Evolutionary conservation across 2,329 filamentous ascomycete species (phyloP).

Genomic region (Calonectria ilicicola): DNA sequence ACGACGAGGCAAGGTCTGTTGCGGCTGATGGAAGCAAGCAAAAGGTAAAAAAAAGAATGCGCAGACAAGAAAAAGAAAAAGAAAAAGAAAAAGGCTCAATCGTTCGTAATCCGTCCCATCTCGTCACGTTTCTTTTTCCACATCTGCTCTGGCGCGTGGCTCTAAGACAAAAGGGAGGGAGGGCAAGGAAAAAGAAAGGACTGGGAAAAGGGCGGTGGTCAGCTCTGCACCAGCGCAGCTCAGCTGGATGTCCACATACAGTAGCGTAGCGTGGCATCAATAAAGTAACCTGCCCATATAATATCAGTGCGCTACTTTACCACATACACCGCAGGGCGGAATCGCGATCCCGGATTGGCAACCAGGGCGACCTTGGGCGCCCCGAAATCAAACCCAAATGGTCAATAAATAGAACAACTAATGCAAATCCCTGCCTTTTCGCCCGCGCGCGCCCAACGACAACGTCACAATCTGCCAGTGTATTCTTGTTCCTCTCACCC

Average conservation of each 20-base stretch:
- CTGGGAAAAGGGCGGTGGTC: constrained; percentile 8
- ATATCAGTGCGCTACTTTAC: constrained; percentile 3
- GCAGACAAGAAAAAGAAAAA: no score
- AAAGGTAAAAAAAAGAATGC: no score
- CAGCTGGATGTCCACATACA: constrained; percentile 1
- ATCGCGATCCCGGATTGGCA: constrained; percentile 9
- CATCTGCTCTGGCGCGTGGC: background rate
- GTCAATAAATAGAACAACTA: constrained; percentile 9
- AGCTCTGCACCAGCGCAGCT: background rate
- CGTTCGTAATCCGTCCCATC: no score
- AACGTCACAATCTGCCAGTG: background rate
- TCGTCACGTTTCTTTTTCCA: constrained; percentile 3
- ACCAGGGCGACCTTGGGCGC: background rate
- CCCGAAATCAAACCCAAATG: background rate
- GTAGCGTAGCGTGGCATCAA: constrained; percentile 2
- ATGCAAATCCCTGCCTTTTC: constrained; percentile 5
- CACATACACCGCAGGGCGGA: constrained; percentile 24
- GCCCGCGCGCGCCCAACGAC: background rate
- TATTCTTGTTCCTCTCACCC: background rate
- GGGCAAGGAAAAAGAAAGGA: background rate
- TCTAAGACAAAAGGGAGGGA: constrained; percentile 23
- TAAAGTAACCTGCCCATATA: background rate
- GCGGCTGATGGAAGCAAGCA: background rate
- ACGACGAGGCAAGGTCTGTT: background rate
- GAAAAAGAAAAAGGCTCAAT: no score